Base-by-base conservation (phyloP, 176 grass and related monocot species). In the Pontederia paniculata region DNA sequence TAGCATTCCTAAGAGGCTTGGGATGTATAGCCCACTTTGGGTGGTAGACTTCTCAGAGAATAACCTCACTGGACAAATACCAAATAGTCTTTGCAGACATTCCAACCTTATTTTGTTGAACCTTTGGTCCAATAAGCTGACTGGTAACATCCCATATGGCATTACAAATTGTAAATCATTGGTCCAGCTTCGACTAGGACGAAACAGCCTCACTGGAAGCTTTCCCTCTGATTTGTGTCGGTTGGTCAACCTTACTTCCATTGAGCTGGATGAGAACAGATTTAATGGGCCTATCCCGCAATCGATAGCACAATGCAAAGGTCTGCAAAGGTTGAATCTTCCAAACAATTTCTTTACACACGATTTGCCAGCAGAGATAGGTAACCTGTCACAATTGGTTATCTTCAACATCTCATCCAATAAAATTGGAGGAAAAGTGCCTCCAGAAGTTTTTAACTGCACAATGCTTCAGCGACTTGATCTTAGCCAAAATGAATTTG, bases 351-450 rank as follows among this genome's bases (percentile, higher is more conserved):
- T 82, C 70, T 98, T 98, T 77, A 78, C 83, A 2, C 76, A 83
- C 41, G 71, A 98, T 48, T 82, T 98, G 59, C 94, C 94, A 11
- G 41, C 17, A 49, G 83, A 98, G 78, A 91, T 98, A 52, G 87
- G 87, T 70, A 71, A 73, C 43, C 54, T 98, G 42, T 88, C 78
- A 37, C 83, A 70, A 73, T 75, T 98, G 0, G 94, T 98, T 42
- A 73, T 98, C 70, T 98, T 98, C 62, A 98, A 98, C 63, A 91
- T 93, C 58, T 98, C 94, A 52, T 91, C 74, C 63, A 98, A 98
- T 65, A 79, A 69, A 76, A 54, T 98, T 16, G 66, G 64, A 63
- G 87, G 94, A 77, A 85, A 50, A 12, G 84, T 98, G 67, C 94
- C 94, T 14, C 50, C 87, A 47, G 83, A 78, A 69, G 82, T 98